phyloP scores from a whole-genome alignment of 2,329 filamentous ascomycete species.

The Cladosporium oxysporum region DNA sequence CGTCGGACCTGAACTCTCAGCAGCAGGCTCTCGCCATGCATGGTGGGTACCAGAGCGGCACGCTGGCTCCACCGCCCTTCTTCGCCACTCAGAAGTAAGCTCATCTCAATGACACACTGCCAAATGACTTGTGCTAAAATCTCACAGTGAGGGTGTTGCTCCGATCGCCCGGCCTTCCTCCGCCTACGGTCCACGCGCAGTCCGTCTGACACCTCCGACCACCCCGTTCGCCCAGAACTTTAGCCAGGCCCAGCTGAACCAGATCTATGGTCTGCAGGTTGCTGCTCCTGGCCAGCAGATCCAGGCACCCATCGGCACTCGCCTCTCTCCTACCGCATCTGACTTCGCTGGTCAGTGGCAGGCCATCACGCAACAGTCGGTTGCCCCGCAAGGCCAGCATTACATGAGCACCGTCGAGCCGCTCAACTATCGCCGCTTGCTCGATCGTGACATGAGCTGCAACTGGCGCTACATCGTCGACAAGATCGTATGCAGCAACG shows the following conservation, averaged over 20 bases:
- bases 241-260: conserved; percentile 21
- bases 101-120: background rate
- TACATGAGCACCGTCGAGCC: conserved; percentile 88
- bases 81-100: conserved; percentile 12
- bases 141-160: background rate
- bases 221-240: conserved; percentile 29
- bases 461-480: conserved; percentile 99
- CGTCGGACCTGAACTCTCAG: conserved; percentile 15
- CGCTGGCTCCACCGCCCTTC: conserved; percentile 4
- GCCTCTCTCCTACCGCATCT: conserved; percentile 49
- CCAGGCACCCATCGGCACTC: conserved; percentile 40
- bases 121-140: background rate
- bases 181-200: conserved; percentile 12
- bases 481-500: conserved; percentile 99
- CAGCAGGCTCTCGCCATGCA: conserved; percentile 9
- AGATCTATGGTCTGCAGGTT: conserved; percentile 17
- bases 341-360: conserved; percentile 49
- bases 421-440: conserved; percentile 90
- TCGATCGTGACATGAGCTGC: conserved; percentile 94
- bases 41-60: conserved; percentile 6
- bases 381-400: conserved; percentile 51
- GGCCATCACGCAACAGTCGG: conserved; percentile 21
- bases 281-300: conserved; percentile 18
- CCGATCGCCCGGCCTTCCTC: conserved; percentile 15
- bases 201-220: conserved; percentile 32